Percentiles rank a stretch among this genome's conserved stretches.
phyloP scores from a whole-genome alignment of 2,329 filamentous ascomycete species.

The Claviceps paspali region DNA sequence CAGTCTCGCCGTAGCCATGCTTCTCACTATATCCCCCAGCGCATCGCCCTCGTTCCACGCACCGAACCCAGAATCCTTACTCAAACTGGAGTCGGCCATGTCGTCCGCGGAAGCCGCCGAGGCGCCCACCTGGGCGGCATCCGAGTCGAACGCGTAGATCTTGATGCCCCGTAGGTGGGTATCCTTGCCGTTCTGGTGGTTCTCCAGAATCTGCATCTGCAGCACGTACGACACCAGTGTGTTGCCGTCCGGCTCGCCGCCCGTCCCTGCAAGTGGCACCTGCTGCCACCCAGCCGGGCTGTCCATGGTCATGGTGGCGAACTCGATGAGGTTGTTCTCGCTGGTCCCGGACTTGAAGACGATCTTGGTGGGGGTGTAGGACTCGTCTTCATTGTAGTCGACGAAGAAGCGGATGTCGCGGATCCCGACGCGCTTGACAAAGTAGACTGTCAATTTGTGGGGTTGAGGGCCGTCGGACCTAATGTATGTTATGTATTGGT shows the following conservation, averaged over 20 bases:
- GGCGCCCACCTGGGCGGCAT: slow-evolving; percentile 24
- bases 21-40: slow-evolving; percentile 15
- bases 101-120: slow-evolving; percentile 16
- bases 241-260: slow-evolving; percentile 48
- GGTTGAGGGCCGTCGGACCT: slow-evolving; percentile 75
- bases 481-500: background rate
- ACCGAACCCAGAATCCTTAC: slow-evolving; percentile 6
- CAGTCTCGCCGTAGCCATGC: slow-evolving; percentile 14
- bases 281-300: slow-evolving; percentile 84
- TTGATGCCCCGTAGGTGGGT: slow-evolving; percentile 93
- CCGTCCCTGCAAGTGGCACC: slow-evolving; percentile 44
- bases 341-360: slow-evolving; percentile 79
- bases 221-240: slow-evolving; percentile 79
- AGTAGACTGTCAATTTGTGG: slow-evolving; percentile 70
- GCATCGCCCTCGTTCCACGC: slow-evolving; percentile 7
- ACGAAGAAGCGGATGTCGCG: slow-evolving; percentile 69
- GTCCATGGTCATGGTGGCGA: slow-evolving; percentile 63
- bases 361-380: slow-evolving; percentile 91
- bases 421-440: slow-evolving; percentile 69
- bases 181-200: slow-evolving; percentile 98
- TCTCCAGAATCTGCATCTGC: slow-evolving; percentile 82
- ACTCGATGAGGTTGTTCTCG: slow-evolving; percentile 81
- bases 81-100: slow-evolving; percentile 9
- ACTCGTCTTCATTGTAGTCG: slow-evolving; percentile 86
- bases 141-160: slow-evolving; percentile 51